These are phyloP conservation scores for Pseudocercospora macadamiae DNA, from an alignment of 2,329 filamentous ascomycete species.

Conservation along the genomic window DNA sequence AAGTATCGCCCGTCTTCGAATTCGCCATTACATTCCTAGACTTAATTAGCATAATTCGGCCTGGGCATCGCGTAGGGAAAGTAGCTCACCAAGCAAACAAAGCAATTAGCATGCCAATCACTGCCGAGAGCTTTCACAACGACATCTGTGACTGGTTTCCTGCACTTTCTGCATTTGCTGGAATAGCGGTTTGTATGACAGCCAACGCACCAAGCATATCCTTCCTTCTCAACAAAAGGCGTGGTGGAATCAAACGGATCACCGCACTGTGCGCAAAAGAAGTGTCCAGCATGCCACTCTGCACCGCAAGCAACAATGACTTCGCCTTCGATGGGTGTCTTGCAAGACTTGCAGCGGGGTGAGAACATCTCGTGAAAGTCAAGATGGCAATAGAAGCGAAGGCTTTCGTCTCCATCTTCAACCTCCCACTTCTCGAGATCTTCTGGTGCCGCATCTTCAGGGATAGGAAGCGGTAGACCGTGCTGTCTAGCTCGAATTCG, in stretches of 20 bases:
- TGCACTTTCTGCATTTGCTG: conserved; percentile 85
- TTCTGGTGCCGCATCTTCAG: conserved; percentile 65
- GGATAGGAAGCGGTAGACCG: conserved; percentile 55
- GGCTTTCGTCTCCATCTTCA: conserved; percentile 68
- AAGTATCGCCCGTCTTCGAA: conserved; percentile 68
- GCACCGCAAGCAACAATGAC: conserved; percentile 89
- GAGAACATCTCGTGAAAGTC: conserved; percentile 96
- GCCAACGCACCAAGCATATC: conserved; percentile 92
- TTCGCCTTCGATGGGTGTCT: conserved; percentile 93
- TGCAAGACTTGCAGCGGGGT: conserved; percentile 92
- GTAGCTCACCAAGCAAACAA: conserved; percentile 69
- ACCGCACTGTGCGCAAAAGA: conserved; percentile 98
- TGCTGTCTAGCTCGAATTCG: conserved; percentile 68
- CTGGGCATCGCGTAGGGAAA: background rate
- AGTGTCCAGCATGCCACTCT: conserved; percentile 98
- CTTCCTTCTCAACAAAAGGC: conserved; percentile 96
- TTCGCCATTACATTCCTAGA: conserved; percentile 60
- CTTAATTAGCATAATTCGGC: conserved; percentile 3
- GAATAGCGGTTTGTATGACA: conserved; percentile 92
- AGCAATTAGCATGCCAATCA: conserved; percentile 94
- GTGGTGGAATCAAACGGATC: conserved; percentile 68
- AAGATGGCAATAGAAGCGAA: conserved; percentile 95
- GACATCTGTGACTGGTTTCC: conserved; percentile 80
- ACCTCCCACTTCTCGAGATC: conserved; percentile 33
- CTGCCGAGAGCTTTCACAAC: conserved; percentile 86